Percentiles rank a stretch among this genome's conserved stretches.
Evolutionary conservation across 2,329 filamentous ascomycete species (phyloP).

Genomic region (Penicillium brevicompactum): DNA sequence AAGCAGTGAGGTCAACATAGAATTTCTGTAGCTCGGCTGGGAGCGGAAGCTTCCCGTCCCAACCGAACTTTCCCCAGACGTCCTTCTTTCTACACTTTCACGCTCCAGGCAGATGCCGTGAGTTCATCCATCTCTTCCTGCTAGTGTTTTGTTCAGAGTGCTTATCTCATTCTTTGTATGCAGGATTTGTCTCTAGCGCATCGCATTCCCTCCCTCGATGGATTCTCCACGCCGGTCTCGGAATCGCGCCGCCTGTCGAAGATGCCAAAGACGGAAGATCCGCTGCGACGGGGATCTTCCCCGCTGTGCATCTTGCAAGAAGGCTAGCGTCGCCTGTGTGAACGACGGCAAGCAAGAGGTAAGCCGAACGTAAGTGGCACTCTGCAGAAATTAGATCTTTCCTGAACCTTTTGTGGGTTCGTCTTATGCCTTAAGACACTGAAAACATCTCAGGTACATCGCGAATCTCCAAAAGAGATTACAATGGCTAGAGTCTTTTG

Average conservation of each 20-base stretch:
- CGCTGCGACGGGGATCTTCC: slow-evolving; percentile 51
- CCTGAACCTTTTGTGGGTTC: neutral
- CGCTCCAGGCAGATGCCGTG: neutral
- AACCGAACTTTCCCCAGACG: neutral
- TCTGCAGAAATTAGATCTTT: neutral
- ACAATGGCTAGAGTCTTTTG: slow-evolving; percentile 51
- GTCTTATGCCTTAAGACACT: neutral
- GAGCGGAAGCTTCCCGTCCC: slow-evolving; percentile 4
- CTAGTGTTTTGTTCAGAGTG: neutral
- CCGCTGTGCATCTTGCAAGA: slow-evolving; percentile 48
- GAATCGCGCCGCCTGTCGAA: slow-evolving; percentile 36
- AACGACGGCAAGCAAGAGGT: slow-evolving; percentile 51
- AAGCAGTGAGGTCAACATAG: neutral
- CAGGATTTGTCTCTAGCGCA: neutral
- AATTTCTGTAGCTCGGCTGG: neutral
- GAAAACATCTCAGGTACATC: slow-evolving; percentile 31
- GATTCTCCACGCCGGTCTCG: slow-evolving; percentile 31
- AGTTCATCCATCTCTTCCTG: neutral
- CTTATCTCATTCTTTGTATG: neutral
- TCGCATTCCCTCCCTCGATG: slow-evolving; percentile 14
- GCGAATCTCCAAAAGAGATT: slow-evolving; percentile 46
- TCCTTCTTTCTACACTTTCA: neutral
- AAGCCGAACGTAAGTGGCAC: slow-evolving; percentile 41
- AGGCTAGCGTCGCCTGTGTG: slow-evolving; percentile 44
- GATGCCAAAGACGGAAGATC: slow-evolving; percentile 55